Evolutionary conservation across 1,284 basidiomycete genomes (phyloP).

Genomic region (Leccinum griseonigrum): DNA sequence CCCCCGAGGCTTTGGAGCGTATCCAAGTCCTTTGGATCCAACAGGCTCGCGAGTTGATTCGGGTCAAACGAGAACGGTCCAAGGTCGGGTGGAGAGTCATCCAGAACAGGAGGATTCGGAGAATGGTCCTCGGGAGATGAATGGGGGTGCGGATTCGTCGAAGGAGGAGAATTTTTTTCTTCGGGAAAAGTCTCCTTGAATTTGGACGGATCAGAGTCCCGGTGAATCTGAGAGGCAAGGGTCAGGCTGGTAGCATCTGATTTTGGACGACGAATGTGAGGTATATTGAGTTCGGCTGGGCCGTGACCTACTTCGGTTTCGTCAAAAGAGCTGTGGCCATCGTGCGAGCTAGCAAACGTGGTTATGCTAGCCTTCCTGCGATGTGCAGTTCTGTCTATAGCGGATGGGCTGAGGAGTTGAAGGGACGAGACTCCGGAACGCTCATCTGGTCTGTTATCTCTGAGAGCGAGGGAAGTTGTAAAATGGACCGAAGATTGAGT

Average conservation of each 20-base stretch:
- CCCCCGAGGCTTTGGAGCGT: slow-evolving; percentile 77
- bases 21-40: slow-evolving; percentile 85
- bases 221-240: slow-evolving; percentile 37
- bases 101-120: slow-evolving; percentile 38
- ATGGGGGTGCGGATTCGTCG: slow-evolving; percentile 1
- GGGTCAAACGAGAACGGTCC: slow-evolving; percentile 74
- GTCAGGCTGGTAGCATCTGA: slow-evolving; percentile 40
- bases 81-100: slow-evolving; percentile 66
- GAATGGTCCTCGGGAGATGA: not conserved
- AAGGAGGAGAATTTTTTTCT: not conserved
- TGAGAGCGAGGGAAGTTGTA: slow-evolving; percentile 55
- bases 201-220: slow-evolving; percentile 30
- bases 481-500: slow-evolving; percentile 60
- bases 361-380: slow-evolving; percentile 47
- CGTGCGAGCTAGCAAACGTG: slow-evolving; percentile 36
- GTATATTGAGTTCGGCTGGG: slow-evolving; percentile 5
- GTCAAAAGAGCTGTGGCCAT: slow-evolving; percentile 35
- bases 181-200: slow-evolving; percentile 10
- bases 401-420: slow-evolving; percentile 47
- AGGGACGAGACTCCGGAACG: slow-evolving; percentile 55
- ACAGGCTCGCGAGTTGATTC: slow-evolving; percentile 75
- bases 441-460: slow-evolving; percentile 70
- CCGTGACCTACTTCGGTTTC: slow-evolving; percentile 35
- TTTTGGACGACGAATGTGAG: slow-evolving; percentile 35
- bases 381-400: slow-evolving; percentile 35